These are phyloP conservation scores for Aspergillus nidulans DNA, from an alignment of 495 filamentous ascomycete genomes.

Conservation along the genomic window DNA sequence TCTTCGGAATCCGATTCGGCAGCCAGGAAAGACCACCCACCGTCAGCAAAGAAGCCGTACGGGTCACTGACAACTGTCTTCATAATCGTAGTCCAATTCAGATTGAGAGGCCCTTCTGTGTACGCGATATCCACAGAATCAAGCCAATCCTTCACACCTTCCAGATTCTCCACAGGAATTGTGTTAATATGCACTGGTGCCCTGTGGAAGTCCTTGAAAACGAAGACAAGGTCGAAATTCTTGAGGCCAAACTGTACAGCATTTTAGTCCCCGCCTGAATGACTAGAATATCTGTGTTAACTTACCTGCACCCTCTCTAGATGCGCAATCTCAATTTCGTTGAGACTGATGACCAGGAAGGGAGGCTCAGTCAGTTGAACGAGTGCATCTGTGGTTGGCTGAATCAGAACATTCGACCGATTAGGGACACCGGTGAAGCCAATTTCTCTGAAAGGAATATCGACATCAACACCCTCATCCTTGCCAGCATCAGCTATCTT, in stretches of 20 bases:
- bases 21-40: constrained; percentile 90
- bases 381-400: constrained; percentile 96
- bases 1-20: constrained; percentile 86
- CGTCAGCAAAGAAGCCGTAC: constrained; percentile 90
- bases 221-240: constrained; percentile 97
- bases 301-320: constrained; percentile 84
- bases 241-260: constrained; percentile 80
- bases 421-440: constrained; percentile 96
- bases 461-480: constrained; percentile 78
- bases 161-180: constrained; percentile 91
- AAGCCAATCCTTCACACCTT: constrained; percentile 96
- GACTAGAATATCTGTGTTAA: neutral
- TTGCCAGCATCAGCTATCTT: constrained; percentile 92
- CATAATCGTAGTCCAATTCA: constrained; percentile 99
- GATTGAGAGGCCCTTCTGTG: constrained; percentile 91
- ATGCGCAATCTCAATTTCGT: constrained; percentile 95
- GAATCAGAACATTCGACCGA: constrained; percentile 88
- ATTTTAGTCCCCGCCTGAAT: constrained; percentile 14
- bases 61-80: constrained; percentile 94
- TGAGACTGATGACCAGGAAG: constrained; percentile 89
- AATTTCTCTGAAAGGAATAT: constrained; percentile 94
- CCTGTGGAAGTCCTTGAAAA: constrained; percentile 93
- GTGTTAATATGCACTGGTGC: constrained; percentile 92
- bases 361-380: constrained; percentile 96
- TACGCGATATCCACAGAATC: constrained; percentile 91